Evolutionary conservation across 2,329 filamentous ascomycete genomes (phyloP).

Genomic region (Phialocephala sp.): DNA sequence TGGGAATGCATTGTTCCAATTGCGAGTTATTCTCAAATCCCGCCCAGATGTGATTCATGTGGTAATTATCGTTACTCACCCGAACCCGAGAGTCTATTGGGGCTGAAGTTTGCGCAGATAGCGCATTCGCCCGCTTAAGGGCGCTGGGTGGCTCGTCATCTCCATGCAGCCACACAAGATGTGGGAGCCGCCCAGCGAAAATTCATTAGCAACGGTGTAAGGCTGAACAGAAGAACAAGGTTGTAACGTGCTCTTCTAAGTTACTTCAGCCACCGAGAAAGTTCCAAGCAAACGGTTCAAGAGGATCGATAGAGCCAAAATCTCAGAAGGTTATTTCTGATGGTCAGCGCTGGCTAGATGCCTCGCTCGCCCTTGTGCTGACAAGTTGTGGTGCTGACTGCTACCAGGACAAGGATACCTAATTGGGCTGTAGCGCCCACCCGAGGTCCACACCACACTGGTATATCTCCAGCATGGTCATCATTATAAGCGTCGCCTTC

Average conservation of each 20-base stretch:
- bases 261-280: not conserved
- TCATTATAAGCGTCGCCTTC: not conserved
- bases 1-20: not conserved
- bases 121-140: not conserved
- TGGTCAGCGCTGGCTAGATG: conserved; percentile 14
- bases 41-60: not conserved
- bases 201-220: not conserved
- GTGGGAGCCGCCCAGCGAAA: not conserved
- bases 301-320: conserved; percentile 11
- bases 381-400: conserved; percentile 21
- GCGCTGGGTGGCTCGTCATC: not conserved
- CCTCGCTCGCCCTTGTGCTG: conserved; percentile 20
- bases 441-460: not conserved
- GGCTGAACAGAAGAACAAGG: not conserved
- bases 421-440: not conserved
- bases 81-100: not conserved
- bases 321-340: conserved; percentile 20
- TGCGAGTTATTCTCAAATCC: conserved; percentile 3
- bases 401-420: conserved; percentile 16
- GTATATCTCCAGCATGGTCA: conserved; percentile 15
- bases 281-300: conserved; percentile 5
- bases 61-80: not conserved
- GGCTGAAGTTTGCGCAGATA: not conserved
- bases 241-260: conserved; percentile 9
- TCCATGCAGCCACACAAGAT: not conserved